Evolutionary conservation across 2,329 filamentous ascomycete genomes (phyloP).

Genomic region (Clathrospora elynae): DNA sequence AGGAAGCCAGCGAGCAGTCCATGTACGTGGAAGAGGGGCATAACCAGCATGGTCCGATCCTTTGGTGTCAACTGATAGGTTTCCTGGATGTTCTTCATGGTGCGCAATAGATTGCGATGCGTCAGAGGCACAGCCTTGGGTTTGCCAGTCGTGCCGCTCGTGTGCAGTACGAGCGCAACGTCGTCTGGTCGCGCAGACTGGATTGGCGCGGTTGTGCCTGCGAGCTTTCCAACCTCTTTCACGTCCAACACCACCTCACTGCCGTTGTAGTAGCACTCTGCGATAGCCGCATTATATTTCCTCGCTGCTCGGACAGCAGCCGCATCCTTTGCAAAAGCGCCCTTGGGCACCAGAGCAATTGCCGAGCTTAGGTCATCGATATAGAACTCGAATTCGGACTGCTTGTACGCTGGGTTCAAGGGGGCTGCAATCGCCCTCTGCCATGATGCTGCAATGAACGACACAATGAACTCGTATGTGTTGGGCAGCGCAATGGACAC

Average conservation of each 20-base stretch:
- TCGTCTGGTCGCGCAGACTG: constrained; percentile 72
- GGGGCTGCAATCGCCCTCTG: constrained; percentile 83
- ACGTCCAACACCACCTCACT: constrained; percentile 75
- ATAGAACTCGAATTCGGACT: constrained; percentile 90
- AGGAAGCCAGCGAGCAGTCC: constrained; percentile 84
- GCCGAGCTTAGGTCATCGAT: constrained; percentile 85
- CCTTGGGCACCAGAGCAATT: constrained; percentile 75
- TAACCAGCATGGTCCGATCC: constrained; percentile 84
- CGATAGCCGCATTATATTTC: constrained; percentile 81
- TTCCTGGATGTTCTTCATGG: constrained; percentile 80
- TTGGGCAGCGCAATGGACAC: constrained; percentile 85
- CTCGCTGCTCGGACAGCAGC: constrained; percentile 76
- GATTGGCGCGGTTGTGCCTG: constrained; percentile 56
- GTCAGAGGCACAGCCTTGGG: constrained; percentile 83
- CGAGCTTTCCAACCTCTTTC: constrained; percentile 73
- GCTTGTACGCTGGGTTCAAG: constrained; percentile 87
- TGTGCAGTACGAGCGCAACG: constrained; percentile 80
- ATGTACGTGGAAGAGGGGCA: constrained; percentile 90
- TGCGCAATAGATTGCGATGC: constrained; percentile 78
- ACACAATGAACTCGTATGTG: constrained; percentile 85
- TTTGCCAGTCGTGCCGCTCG: constrained; percentile 80
- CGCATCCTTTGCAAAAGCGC: constrained; percentile 68
- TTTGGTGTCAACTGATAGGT: constrained; percentile 73
- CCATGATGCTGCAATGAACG: constrained; percentile 84
- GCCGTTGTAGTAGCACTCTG: constrained; percentile 81